phyloP scores from a whole-genome alignment of 2,329 filamentous ascomycete species.

The Stagonosporopsis tanaceti region DNA sequence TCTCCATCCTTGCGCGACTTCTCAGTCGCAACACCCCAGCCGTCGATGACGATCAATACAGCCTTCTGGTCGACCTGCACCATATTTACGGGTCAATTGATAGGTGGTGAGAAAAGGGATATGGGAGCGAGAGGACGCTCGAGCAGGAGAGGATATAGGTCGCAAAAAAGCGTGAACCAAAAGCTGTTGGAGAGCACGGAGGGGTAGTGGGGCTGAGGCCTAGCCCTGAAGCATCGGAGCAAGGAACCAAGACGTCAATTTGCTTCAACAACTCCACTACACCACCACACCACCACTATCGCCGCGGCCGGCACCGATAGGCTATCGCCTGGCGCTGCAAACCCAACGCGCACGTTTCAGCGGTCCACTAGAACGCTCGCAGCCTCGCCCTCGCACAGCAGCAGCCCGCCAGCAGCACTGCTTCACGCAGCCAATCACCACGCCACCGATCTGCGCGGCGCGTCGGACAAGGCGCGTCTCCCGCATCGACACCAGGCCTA shows the following conservation, averaged over 20 bases:
- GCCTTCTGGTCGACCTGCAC: conserved; percentile 73
- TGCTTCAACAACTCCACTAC: conserved; percentile 23
- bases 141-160: conserved; percentile 4
- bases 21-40: conserved; percentile 89
- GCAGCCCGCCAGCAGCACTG: conserved; percentile 9
- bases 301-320: conserved; percentile 33
- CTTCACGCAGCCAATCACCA: conserved; percentile 30
- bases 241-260: conserved; percentile 20
- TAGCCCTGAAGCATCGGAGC: conserved; percentile 19
- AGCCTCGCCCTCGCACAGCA: neutral
- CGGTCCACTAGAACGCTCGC: conserved; percentile 4
- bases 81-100: conserved; percentile 59
- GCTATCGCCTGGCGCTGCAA: conserved; percentile 17
- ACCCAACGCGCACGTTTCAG: conserved; percentile 9
- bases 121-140: conserved; percentile 8
- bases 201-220: conserved; percentile 35
- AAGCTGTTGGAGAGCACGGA: conserved; percentile 16
- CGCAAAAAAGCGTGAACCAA: conserved; percentile 9
- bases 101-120: conserved; percentile 1
- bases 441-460: conserved; percentile 20
- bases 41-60: conserved; percentile 93
- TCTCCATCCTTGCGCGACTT: conserved; percentile 87
- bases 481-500: conserved; percentile 30
- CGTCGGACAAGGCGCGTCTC: conserved; percentile 27
- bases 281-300: conserved; percentile 24